A percentile compares a stretch with the other conserved stretches of the same genome.
phyloP scores from a whole-genome alignment of 2,329 filamentous ascomycete species.

The Canariomyces notabilis region DNA sequence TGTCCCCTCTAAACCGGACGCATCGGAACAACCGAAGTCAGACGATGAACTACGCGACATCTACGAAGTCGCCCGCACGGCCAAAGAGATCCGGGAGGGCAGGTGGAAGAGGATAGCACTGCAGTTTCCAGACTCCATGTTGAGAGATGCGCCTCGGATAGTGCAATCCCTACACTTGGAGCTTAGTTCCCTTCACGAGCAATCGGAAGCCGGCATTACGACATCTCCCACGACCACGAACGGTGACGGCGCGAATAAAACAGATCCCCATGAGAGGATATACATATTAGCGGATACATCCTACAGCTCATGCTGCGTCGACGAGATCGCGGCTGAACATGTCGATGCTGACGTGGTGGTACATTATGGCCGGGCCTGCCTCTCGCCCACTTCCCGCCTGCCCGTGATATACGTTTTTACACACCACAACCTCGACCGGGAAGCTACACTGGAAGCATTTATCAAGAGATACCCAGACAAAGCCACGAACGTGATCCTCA shows the following conservation, averaged over 20 bases:
- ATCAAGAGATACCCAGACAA: constrained; percentile 61
- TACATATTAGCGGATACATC: constrained; percentile 93
- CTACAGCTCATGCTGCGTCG: constrained; percentile 94
- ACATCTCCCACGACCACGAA: neutral
- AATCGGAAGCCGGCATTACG: neutral
- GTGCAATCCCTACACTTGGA: constrained; percentile 55
- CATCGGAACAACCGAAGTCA: constrained; percentile 32
- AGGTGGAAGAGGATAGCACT: constrained; percentile 74
- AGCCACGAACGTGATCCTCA: constrained; percentile 63
- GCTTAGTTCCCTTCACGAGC: constrained; percentile 23
- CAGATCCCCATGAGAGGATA: constrained; percentile 40
- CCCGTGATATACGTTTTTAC: constrained; percentile 93
- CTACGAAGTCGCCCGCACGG: constrained; percentile 82
- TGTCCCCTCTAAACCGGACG: constrained; percentile 25
- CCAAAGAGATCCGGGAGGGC: constrained; percentile 66
- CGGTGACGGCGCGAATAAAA: constrained; percentile 7
- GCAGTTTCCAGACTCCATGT: constrained; percentile 95
- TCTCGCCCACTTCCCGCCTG: constrained; percentile 81
- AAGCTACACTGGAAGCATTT: constrained; percentile 56
- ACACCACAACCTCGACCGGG: constrained; percentile 59
- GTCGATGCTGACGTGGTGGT: constrained; percentile 85
- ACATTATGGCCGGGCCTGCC: constrained; percentile 87
- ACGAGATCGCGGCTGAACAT: constrained; percentile 94
- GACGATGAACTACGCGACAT: constrained; percentile 68
- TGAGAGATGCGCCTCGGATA: constrained; percentile 77